Percentiles rank a stretch among this genome's conserved stretches.
These are phyloP conservation scores for Globisporangium nunn DNA, from an alignment of 352 stramenopile genomes.

Conservation along the genomic window DNA sequence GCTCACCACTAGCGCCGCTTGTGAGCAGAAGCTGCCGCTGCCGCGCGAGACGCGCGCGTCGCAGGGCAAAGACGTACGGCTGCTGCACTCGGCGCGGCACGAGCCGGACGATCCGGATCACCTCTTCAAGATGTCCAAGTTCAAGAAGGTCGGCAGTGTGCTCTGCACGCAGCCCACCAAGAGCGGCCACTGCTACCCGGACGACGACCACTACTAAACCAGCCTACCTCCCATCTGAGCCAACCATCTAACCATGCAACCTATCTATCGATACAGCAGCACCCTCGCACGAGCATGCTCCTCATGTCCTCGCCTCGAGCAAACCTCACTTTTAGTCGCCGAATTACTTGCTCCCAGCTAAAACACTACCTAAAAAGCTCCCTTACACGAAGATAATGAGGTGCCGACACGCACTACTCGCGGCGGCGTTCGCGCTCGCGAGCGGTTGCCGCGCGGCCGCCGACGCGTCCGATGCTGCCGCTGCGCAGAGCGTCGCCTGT, in stretches of 20 bases:
- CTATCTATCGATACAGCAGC: neutral
- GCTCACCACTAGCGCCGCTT: neutral
- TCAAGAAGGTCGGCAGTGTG: slow-evolving; percentile 66
- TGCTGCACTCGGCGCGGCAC: slow-evolving; percentile 27
- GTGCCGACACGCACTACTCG: neutral
- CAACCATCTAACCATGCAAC: neutral
- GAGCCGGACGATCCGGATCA: slow-evolving; percentile 21
- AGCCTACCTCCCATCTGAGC: neutral
- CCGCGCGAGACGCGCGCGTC: slow-evolving; percentile 73
- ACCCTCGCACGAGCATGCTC: no score
- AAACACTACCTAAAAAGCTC: no score
- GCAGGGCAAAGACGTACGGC: slow-evolving; percentile 52
- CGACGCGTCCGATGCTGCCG: neutral
- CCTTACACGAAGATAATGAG: neutral
- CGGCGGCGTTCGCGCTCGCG: slow-evolving; percentile 1
- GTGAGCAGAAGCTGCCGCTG: slow-evolving; percentile 53
- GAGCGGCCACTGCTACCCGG: slow-evolving; percentile 13
- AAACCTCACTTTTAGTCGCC: neutral
- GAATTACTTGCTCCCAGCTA: no score
- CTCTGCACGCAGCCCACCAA: slow-evolving; percentile 50
- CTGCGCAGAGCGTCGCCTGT: slow-evolving; percentile 34
- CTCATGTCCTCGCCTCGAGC: neutral
- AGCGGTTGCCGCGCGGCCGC: neutral
- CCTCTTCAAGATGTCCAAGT: slow-evolving; percentile 85
- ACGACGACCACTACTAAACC: slow-evolving; percentile 8